Evolutionary conservation across 139 green algal species (phyloP), one percentile per base, ranked within the genome.

Genomic region (Coccomyxa sp.): DNA sequence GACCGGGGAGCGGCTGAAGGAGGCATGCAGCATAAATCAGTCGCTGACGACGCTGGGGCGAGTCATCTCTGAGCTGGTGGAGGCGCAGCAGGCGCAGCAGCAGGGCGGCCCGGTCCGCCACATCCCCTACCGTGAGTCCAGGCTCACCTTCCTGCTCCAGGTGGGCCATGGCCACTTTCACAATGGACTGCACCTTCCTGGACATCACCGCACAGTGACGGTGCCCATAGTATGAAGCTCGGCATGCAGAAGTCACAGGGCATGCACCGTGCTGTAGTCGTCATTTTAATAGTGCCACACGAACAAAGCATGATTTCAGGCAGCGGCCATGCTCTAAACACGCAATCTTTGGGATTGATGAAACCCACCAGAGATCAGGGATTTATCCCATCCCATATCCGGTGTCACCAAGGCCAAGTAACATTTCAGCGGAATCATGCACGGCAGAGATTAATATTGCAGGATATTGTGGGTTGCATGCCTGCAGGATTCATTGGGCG

Each of bases 101-200:
- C 32, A 30, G 23, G 79, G 86, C 30, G 45, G 87, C 59, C 51
- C 85, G 0, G 80, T 88, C 21, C 71, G n/a, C 71, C 97, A 98
- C 86, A 88, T 99, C 13, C 97, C 97, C 10, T 99, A 99, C 90
- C 87, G 97, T 13, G 96, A 99, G 91, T 97, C 91, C 32, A 93
- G 95, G 79, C 93, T 99, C 25, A 99, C 97, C 4, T 98, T 97
- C 86, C 91, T 99, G 79, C 92, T 99, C 23, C 94, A 98, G 91
- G 95, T 95, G 66, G 21, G 66, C 3, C 3, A 51, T 51, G 38
- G 38, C 7, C 38, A 51, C 38, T 51, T 51, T 51, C 38, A 51
- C 38, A 7, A 51, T 7, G 3, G 38, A 51, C 38, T 51, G 38
- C 7, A 7, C n/a, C 38, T 51, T 3, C 38, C 38, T 51, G 38